phyloP scores from a whole-genome alignment of 2,329 filamentous ascomycete genomes.

The Fusarium anthophilum region DNA sequence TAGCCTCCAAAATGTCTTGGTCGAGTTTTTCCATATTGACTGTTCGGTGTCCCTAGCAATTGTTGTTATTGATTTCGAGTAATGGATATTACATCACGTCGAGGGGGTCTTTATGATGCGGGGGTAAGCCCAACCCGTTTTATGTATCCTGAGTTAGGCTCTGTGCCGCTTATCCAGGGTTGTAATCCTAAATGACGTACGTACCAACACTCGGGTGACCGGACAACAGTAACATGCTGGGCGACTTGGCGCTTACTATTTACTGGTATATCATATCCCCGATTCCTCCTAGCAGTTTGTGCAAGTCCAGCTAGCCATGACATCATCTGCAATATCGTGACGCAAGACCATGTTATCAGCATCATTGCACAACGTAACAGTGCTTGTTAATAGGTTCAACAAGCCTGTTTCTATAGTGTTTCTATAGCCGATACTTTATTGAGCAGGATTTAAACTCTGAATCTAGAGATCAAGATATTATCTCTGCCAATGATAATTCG shows the following conservation, averaged over 20 bases:
- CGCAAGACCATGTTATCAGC: background rate
- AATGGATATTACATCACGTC: background rate
- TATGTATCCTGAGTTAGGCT: background rate
- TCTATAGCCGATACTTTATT: too few relatives aligned
- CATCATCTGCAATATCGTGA: background rate
- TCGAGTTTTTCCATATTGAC: background rate
- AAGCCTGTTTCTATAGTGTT: too few relatives aligned
- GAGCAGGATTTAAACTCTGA: too few relatives aligned
- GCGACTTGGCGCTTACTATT: background rate
- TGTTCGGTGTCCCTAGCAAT: background rate
- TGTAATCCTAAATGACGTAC: background rate
- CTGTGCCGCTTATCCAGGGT: background rate
- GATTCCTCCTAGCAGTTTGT: too few relatives aligned
- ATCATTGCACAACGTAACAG: background rate
- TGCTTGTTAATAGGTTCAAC: too few relatives aligned
- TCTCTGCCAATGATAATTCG: too few relatives aligned
- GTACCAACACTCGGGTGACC: background rate
- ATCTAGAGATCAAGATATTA: too few relatives aligned
- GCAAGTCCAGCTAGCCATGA: background rate
- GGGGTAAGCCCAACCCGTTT: too few relatives aligned
- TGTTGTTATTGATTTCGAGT: background rate
- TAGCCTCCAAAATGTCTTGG: background rate
- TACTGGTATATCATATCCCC: background rate
- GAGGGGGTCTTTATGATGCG: background rate
- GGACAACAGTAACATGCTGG: background rate